phyloP scores from a whole-genome alignment of 805 yeast species.

The Pichia exigua region DNA sequence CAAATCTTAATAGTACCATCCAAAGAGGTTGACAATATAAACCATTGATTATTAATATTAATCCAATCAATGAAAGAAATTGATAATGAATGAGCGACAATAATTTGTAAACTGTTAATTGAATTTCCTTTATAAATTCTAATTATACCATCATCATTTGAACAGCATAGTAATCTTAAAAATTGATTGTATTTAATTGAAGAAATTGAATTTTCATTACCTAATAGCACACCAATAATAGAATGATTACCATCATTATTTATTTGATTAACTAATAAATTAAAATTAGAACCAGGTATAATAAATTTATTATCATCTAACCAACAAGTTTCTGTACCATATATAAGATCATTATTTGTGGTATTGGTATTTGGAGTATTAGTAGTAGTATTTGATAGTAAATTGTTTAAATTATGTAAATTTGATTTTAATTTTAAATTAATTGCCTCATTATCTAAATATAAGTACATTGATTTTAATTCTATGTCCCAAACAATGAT shows the following conservation, averaged over 20 bases:
- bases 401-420: constrained; percentile 1
- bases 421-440: background rate
- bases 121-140: constrained; percentile 70
- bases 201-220: constrained; percentile 59
- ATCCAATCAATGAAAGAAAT: constrained; percentile 53
- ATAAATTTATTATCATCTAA: constrained; percentile 61
- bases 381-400: background rate
- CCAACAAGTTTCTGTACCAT: constrained; percentile 64
- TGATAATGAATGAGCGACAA: constrained; percentile 51
- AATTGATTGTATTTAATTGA: constrained; percentile 44
- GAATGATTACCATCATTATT: constrained; percentile 28
- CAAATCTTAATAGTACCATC: constrained; percentile 68
- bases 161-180: constrained; percentile 55
- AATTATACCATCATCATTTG: constrained; percentile 69
- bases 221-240: constrained; percentile 47
- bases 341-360: background rate
- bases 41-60: constrained; percentile 21
- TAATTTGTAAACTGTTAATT: constrained; percentile 40
- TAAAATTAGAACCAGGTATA: constrained; percentile 50
- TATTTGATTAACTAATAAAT: constrained; percentile 49
- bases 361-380: background rate
- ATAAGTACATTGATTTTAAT: constrained; percentile 42
- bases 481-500: constrained; percentile 60
- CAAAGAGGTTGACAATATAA: constrained; percentile 48
- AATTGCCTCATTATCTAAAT: constrained; percentile 29